Conservation (phyloP, 495 filamentous ascomycete species). For the Penicillium daleae region DNA sequence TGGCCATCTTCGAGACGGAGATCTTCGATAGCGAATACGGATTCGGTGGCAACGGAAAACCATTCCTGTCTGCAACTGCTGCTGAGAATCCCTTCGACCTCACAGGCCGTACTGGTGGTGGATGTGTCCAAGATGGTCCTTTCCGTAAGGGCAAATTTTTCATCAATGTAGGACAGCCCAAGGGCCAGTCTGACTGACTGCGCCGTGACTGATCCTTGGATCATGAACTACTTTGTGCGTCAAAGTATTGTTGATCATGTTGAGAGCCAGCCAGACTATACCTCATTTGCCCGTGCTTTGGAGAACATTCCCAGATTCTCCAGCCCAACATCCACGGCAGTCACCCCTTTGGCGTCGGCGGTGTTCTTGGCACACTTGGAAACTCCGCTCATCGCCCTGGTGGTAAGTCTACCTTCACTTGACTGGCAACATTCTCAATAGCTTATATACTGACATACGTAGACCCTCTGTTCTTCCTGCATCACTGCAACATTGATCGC, state of each 20-base stretch:
- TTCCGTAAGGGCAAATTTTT: constrained; percentile 22
- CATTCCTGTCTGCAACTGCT: not conserved
- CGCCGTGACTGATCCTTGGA: constrained; percentile 28
- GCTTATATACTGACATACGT: not conserved
- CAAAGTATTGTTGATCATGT: constrained; percentile 28
- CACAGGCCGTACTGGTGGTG: constrained; percentile 29
- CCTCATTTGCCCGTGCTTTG: constrained; percentile 24
- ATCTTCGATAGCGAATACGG: constrained; percentile 22
- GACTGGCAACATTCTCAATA: not conserved
- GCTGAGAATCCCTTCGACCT: constrained; percentile 28
- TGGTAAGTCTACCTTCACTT: not conserved
- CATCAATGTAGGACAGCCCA: constrained; percentile 15
- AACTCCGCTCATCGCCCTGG: not conserved
- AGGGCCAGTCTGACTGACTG: constrained; percentile 19
- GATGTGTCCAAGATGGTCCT: constrained; percentile 24
- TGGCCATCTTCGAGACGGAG: constrained; percentile 25
- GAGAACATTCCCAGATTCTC: constrained; percentile 27
- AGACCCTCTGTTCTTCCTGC: constrained; percentile 60
- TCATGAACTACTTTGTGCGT: constrained; percentile 29
- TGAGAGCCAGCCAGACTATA: constrained; percentile 29
- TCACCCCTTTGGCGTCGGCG: not conserved
- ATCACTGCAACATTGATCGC: constrained; percentile 55
- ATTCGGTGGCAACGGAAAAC: constrained; percentile 27
- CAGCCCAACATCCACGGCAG: not conserved
- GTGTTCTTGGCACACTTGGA: not conserved